Evolutionary conservation across 2,329 filamentous ascomycete genomes (phyloP), one percentile per base, ranked within the genome.

Genomic region (Polytolypa hystricis): DNA sequence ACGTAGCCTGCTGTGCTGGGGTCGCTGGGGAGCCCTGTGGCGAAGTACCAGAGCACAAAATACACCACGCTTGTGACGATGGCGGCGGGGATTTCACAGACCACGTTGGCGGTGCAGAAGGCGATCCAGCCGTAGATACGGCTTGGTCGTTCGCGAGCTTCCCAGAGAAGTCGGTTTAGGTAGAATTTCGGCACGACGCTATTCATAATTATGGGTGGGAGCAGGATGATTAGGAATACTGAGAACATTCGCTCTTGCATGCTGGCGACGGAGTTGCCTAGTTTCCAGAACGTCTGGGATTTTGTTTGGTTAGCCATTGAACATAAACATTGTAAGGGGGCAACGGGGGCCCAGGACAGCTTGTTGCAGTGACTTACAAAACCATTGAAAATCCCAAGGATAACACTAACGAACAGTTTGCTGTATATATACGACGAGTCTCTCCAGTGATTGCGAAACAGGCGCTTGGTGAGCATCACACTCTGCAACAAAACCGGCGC

Each of bases 231-330:
- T 15, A 83, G 48, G 57, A 82, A 84, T 35, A 64, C 59, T 0
- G 80, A 81, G 66, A 89, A 87, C 72, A 86, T 79, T 47, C 81
- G 73, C 58, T 83, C 77, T 52, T 86, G 80, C 69, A 86, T 77
- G 48, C 81, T 79, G 10, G 71, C 68, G 32, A 81, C 65, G 0
- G 67, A 70, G 54, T 77, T 66, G 2, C 77, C 78, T 3, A 84
- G 69, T 47, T 78, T 65, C 66, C 71, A 85, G 62, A 84, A 86
- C 3, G 81, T 84, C 46, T 48, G 30, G 10, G n/a, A 3, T n/a
- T n/a, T n/a, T n/a, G n/a, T n/a, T n/a, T n/a, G n/a, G n/a, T n/a
- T n/a, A n/a, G n/a, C n/a, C n/a, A n/a, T n/a, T n/a, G n/a, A n/a
- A n/a, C n/a, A n/a, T n/a, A n/a, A n/a, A n/a, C n/a, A n/a, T n/a